phyloP scores from a whole-genome alignment of 1,284 basidiomycete species.

The Puccinia triticina region DNA sequence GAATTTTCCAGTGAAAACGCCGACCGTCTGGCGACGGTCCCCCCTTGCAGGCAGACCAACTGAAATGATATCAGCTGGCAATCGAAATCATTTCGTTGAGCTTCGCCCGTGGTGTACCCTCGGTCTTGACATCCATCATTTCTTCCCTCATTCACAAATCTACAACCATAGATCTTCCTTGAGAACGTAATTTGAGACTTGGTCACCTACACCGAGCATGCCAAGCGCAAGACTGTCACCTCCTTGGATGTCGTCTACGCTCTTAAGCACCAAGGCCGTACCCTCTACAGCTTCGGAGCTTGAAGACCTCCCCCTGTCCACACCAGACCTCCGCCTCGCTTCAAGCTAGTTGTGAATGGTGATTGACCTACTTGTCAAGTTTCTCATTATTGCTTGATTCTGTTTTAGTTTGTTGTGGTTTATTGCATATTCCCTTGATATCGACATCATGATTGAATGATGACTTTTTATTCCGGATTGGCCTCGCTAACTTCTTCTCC shows the following conservation, averaged over 20 bases:
- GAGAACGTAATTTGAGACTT: constrained; percentile 76
- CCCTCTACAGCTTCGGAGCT: constrained; percentile 80
- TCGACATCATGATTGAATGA: background rate
- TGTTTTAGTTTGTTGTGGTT: constrained; percentile 33
- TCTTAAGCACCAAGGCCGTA: constrained; percentile 85
- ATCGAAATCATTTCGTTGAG: too few species aligned
- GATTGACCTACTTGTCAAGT: background rate
- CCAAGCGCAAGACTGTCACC: constrained; percentile 86
- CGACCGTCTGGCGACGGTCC: too few species aligned
- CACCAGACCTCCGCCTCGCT: background rate
- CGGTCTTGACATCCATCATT: background rate
- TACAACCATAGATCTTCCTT: constrained; percentile 66
- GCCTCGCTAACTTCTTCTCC: background rate
- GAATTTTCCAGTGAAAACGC: too few species aligned
- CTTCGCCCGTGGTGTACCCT: too few species aligned
- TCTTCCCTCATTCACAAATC: background rate
- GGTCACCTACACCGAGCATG: constrained; percentile 89
- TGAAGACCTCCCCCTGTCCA: constrained; percentile 57
- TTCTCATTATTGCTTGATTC: background rate
- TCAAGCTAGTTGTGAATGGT: background rate
- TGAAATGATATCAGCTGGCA: too few species aligned
- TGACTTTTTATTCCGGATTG: background rate
- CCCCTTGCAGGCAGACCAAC: too few species aligned
- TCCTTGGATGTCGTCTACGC: constrained; percentile 90
- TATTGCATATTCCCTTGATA: constrained; percentile 22